Evolutionary conservation across 257 asterid genomes (phyloP).

Genomic region (Haberlea rhodopensis): DNA sequence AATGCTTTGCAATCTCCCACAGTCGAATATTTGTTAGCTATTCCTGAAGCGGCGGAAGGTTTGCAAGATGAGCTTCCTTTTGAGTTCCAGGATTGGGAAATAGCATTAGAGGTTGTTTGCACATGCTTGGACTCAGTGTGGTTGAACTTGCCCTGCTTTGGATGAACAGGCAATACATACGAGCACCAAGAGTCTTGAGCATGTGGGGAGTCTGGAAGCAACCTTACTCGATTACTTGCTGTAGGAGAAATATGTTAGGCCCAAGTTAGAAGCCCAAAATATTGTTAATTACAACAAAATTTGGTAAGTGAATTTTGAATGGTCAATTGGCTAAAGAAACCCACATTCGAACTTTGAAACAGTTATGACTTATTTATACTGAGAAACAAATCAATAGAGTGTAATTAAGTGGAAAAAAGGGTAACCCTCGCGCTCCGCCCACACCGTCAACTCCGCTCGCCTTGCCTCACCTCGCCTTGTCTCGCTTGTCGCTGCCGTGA

Average conservation of each 20-base stretch:
- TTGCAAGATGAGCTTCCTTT: slow-evolving; percentile 90
- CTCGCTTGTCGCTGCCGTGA: too few species aligned
- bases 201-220: slow-evolving; percentile 82
- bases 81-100: slow-evolving; percentile 95
- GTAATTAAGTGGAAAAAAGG: too few species aligned
- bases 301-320: too few species aligned
- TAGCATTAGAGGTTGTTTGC: slow-evolving; percentile 91
- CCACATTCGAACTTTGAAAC: too few species aligned
- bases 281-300: too few species aligned
- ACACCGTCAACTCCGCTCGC: too few species aligned
- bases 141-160: slow-evolving; percentile 86
- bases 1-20: slow-evolving; percentile 49
- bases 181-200: slow-evolving; percentile 93
- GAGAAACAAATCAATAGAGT: too few species aligned
- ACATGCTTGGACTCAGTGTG: slow-evolving; percentile 68
- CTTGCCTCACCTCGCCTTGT: too few species aligned
- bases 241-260: slow-evolving; percentile 80
- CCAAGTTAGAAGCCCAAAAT: too few species aligned
- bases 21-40: slow-evolving; percentile 55
- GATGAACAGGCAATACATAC: slow-evolving; percentile 91
- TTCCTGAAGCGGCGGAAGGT: slow-evolving; percentile 70
- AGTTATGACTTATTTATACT: too few species aligned
- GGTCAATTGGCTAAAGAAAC: too few species aligned
- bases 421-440: too few species aligned
- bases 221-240: slow-evolving; percentile 90